Conservation (phyloP, 1,139 yeast species). For the Saccharomycopsis hybrid region DNA sequence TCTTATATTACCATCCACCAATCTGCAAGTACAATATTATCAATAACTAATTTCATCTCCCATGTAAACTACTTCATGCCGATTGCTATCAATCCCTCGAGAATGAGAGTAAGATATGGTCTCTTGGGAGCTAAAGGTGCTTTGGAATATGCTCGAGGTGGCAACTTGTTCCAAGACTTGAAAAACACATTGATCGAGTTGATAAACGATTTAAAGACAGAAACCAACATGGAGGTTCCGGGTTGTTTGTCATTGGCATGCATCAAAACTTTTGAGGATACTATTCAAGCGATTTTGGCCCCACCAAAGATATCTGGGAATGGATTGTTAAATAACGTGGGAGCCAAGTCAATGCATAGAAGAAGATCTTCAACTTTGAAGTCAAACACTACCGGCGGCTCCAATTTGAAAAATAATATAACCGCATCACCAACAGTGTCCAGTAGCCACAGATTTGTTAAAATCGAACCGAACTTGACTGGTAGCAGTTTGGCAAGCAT, state of each 20-base stretch:
- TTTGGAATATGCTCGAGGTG: conserved; percentile 77
- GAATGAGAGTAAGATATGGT: conserved; percentile 63
- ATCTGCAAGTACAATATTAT: conserved; percentile 60
- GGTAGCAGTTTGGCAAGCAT: not conserved
- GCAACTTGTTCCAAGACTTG: conserved; percentile 68
- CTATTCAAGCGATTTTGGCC: conserved; percentile 46
- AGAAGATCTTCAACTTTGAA: not conserved
- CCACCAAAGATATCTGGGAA: conserved; percentile 26
- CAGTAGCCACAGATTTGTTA: not conserved
- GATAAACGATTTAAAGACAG: conserved; percentile 42
- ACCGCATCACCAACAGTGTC: conserved; percentile 1
- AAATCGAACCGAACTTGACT: conserved; percentile 5
- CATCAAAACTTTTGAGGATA: conserved; percentile 47
- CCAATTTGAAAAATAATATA: not conserved
- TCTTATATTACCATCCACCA: conserved; percentile 69
- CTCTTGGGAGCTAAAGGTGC: conserved; percentile 73
- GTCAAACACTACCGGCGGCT: not conserved
- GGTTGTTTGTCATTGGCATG: conserved; percentile 57
- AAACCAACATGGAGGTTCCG: conserved; percentile 47
- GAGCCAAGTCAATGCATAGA: not conserved
- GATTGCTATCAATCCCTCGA: conserved; percentile 60
- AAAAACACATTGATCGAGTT: conserved; percentile 47
- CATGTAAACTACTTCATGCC: conserved; percentile 45
- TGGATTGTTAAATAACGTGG: not conserved
- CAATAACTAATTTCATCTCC: conserved; percentile 47